These are phyloP conservation scores for Botrytis squamosa DNA, from an alignment of 2,329 filamentous ascomycete genomes.

Conservation along the genomic window DNA sequence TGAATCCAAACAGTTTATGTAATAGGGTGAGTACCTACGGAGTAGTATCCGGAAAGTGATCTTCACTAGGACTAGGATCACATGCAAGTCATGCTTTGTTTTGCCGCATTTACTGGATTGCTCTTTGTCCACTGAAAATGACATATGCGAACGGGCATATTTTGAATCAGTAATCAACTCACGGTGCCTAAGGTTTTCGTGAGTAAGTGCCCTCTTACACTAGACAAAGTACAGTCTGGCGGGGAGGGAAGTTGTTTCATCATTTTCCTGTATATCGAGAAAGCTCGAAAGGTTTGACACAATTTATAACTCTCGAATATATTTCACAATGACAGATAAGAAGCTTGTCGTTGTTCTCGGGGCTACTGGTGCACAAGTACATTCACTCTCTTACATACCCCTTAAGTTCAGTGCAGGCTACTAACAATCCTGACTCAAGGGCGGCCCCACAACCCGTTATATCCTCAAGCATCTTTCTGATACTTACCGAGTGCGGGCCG, in stretches of 20 bases:
- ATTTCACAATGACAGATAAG: neutral
- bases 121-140: neutral
- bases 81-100: conserved; percentile 1
- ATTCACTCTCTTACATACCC: neutral
- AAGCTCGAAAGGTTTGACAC: neutral
- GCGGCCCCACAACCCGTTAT: conserved; percentile 9
- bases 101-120: neutral
- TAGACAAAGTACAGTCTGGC: neutral
- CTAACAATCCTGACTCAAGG: neutral
- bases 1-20: neutral
- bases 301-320: neutral
- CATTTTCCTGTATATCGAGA: neutral
- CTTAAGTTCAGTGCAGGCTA: neutral
- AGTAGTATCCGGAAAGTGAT: neutral
- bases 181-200: neutral
- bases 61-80: neutral
- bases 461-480: conserved; percentile 12
- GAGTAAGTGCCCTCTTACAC: neutral
- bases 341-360: conserved; percentile 7
- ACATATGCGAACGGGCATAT: neutral
- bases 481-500: conserved; percentile 12
- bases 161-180: neutral
- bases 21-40: neutral
- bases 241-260: neutral
- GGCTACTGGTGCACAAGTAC: neutral